phyloP scores from a whole-genome alignment of 176 grass and related monocot species.

The Stipa capillata region DNA sequence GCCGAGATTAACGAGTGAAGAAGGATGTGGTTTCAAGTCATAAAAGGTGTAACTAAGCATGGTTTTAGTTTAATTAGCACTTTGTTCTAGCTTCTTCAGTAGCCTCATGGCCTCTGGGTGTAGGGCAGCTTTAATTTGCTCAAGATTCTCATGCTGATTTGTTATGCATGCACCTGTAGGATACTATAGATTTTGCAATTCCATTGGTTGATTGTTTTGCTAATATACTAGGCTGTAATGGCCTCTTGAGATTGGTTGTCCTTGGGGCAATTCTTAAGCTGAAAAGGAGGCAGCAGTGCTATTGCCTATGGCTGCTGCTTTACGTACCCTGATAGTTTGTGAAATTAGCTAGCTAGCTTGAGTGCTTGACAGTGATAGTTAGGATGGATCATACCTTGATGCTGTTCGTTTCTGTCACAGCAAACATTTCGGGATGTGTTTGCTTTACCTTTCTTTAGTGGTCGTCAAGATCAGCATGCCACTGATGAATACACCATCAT shows the following conservation, averaged over 20 bases:
- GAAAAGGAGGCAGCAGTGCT: constrained; percentile 15
- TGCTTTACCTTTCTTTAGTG: not conserved
- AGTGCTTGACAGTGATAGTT: constrained; percentile 4
- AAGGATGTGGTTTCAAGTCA: constrained; percentile 18
- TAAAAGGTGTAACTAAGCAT: not conserved
- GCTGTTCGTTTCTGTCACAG: constrained; percentile 2
- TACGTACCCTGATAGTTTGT: constrained; percentile 46
- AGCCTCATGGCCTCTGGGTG: constrained; percentile 21
- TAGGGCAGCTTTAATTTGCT: constrained; percentile 5
- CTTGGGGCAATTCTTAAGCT: constrained; percentile 2
- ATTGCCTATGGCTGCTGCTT: constrained; percentile 11
- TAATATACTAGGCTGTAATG: not conserved
- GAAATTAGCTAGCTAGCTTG: constrained; percentile 20
- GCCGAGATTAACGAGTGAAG: constrained; percentile 2
- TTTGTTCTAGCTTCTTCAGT: not conserved
- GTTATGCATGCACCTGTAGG: not conserved
- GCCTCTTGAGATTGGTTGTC: not conserved
- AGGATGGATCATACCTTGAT: constrained; percentile 23
- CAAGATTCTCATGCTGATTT: constrained; percentile 11
- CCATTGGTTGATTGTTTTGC: constrained; percentile 13
- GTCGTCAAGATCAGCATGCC: constrained; percentile 1
- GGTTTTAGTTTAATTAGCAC: not conserved
- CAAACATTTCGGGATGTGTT: constrained; percentile 21
- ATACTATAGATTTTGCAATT: not conserved
- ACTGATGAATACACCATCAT: constrained; percentile 15